Evolutionary conservation across 2,329 filamentous ascomycete genomes (phyloP).

Genomic region (Neofusicoccum sp.): DNA sequence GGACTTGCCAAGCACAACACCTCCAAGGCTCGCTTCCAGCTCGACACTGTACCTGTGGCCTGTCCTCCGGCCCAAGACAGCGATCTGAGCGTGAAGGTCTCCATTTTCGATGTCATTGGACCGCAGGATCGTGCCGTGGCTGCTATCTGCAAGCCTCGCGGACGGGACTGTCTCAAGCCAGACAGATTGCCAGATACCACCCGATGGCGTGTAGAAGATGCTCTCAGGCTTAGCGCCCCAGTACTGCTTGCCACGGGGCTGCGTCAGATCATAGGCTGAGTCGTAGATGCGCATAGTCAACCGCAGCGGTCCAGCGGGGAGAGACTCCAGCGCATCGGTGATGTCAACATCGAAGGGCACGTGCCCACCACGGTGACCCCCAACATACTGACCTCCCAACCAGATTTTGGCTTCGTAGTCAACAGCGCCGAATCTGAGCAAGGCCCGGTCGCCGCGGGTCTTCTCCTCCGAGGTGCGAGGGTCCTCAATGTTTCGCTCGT

Average conservation of each 20-base stretch:
- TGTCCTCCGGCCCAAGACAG: slow-evolving; percentile 53
- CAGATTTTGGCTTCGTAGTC: slow-evolving; percentile 64
- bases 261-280: slow-evolving; percentile 65
- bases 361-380: slow-evolving; percentile 61
- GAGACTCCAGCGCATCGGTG: slow-evolving; percentile 47
- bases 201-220: slow-evolving; percentile 62
- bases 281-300: slow-evolving; percentile 64
- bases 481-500: slow-evolving; percentile 58
- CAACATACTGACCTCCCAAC: slow-evolving; percentile 57
- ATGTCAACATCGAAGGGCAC: slow-evolving; percentile 61
- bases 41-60: slow-evolving; percentile 54
- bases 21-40: slow-evolving; percentile 57
- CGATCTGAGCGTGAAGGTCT: slow-evolving; percentile 54
- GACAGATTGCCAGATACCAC: slow-evolving; percentile 62
- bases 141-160: slow-evolving; percentile 57
- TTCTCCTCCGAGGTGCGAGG: slow-evolving; percentile 50
- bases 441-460: slow-evolving; percentile 42
- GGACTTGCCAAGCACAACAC: slow-evolving; percentile 49
- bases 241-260: slow-evolving; percentile 70
- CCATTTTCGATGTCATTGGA: slow-evolving; percentile 59
- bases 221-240: slow-evolving; percentile 64
- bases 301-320: slow-evolving; percentile 25
- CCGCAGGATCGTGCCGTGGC: slow-evolving; percentile 60
- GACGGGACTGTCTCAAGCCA: slow-evolving; percentile 60
- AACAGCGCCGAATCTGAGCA: slow-evolving; percentile 63